Base-by-base conservation (phyloP, 2,329 filamentous ascomycete species). In the Trichothecium sympodiale region DNA sequence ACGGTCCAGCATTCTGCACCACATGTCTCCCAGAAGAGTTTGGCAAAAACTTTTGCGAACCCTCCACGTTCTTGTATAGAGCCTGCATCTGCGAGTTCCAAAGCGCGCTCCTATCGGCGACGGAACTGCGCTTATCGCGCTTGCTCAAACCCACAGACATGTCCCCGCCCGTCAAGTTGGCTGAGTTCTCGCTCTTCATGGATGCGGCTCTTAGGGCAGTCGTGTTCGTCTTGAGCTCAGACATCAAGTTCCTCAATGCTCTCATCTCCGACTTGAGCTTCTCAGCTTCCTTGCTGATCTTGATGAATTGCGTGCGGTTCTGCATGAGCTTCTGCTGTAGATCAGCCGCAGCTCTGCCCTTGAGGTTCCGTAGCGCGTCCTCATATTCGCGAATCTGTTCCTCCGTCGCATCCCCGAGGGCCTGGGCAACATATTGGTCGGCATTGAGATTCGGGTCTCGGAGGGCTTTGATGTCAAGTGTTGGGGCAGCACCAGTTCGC, bases 221-320 rank as follows among this genome's bases (percentile, higher is more conserved):
- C 2, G 78, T 82, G 41, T 87, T 86, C 7, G 76, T 71, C 49
- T 86, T 96, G 38, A 98, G 71, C 45, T 98, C 91, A 3, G 86
- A 80, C 81, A 98, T 95, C 35, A 96, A 70, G 44, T 85, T 85
- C 31, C 84, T 77, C 23, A 98, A 72, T 6, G 84, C 84, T 35
- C 85, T 77, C 91, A 98, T 96, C 57, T 98, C 91, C 37, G 77
- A 77, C 61, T 96, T 96, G 39, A 98, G 75, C 63, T 94, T 95
- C 60, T 98, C 91, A 2, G 93, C 91, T 62, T 98, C 91, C 60
- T 96, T 95, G 55, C 88, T 95, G 58, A 98, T 96, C 60, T 94
- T 94, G 67, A 98, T 96, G 54, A 98, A 98, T 52, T 96, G 91
- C 0, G 86, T 94, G 33, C 91, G 79, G 59, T 98, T 98, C 57